Evolutionary conservation across 495 filamentous ascomycete species (phyloP).

Genomic region (Hyaloscypha hepaticicola): DNA sequence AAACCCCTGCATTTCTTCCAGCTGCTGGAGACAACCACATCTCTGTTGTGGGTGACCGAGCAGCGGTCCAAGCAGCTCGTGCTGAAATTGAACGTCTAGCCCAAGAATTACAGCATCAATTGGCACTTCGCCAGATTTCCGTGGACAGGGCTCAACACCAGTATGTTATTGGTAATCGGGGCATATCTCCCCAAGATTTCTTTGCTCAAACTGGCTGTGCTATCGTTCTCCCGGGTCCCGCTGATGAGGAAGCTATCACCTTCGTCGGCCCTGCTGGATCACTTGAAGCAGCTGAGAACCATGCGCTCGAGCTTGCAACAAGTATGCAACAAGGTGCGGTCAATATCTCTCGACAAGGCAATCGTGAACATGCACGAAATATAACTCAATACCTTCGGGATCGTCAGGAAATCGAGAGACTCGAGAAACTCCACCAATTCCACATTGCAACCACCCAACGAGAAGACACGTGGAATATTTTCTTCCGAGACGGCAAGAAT

Average conservation of each 20-base stretch:
- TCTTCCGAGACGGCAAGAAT: conserved; percentile 80
- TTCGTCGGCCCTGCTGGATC: conserved; percentile 76
- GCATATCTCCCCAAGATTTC: conserved; percentile 77
- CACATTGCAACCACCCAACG: conserved; percentile 69
- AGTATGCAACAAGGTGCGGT: conserved; percentile 76
- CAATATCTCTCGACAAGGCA: conserved; percentile 73
- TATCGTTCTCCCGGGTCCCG: conserved; percentile 71
- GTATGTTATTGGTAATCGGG: conserved; percentile 83
- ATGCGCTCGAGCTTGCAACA: conserved; percentile 76
- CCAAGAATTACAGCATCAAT: conserved; percentile 62
- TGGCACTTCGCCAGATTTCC: conserved; percentile 69
- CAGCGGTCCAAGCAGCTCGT: conserved; percentile 74
- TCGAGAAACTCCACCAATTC: conserved; percentile 75
- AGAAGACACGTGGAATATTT: conserved; percentile 77
- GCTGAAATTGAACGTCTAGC: conserved; percentile 76
- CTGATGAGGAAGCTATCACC: conserved; percentile 76
- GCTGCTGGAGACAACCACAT: conserved; percentile 68
- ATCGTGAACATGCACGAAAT: conserved; percentile 75
- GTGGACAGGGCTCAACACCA: conserved; percentile 81
- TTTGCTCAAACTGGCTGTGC: conserved; percentile 87
- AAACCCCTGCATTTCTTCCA: conserved; percentile 64
- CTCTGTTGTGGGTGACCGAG: conserved; percentile 80
- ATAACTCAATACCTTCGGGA: conserved; percentile 80
- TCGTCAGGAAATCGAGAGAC: conserved; percentile 68
- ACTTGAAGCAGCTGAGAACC: conserved; percentile 70